Evolutionary conservation across 352 stramenopile genomes (phyloP), one percentile per base, ranked within the genome.

Genomic region (Peronospora tabacina): DNA sequence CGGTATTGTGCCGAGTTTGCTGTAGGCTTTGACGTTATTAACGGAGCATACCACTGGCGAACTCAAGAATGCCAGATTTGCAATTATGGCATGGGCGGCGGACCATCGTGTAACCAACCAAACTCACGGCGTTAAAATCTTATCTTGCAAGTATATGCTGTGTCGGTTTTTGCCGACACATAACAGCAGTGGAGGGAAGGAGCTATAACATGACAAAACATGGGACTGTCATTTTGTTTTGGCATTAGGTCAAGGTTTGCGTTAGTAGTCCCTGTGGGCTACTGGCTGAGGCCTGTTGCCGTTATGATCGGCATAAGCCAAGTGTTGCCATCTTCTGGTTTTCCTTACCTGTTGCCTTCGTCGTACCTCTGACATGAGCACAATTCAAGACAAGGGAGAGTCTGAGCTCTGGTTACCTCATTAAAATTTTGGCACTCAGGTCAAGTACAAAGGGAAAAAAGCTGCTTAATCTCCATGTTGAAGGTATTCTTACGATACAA

Each of bases 41-140:
- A 76, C 26, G 83, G 83, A 1, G 77, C 79, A n/a, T 90, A 84
- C 54, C 75, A 91, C 60, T 94, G 83, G 83, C 66, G 72, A 33
- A 89, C 79, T 28, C 71, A 72, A 10, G 76, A 90, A 54, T 94
- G 83, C 51, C 53, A 85, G 24, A 66, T 86, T 9, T 94, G 83
- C 61, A 77, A 88, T 44, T 90, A 87, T 43, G 76, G 74, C 8
- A 89, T 90, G 62, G 66, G 68, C 13, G 51, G 48, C 1, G 52
- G 61, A 0, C 52, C 53, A 24, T 49, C 58, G 41, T 64, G 65
- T 1, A 66, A 73, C 34, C 49, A 75, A 35, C 75, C 66, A 15
- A 86, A 85, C 57, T 63, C 68, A 26, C 71, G 57, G 13, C 61
- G 67, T 19, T 78, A 38, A 65, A 51, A 16, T 20, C 11, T 38